These are phyloP conservation scores for Nicotiana obtusifolia DNA, from an alignment of 257 asterid species.

Conservation along the genomic window DNA sequence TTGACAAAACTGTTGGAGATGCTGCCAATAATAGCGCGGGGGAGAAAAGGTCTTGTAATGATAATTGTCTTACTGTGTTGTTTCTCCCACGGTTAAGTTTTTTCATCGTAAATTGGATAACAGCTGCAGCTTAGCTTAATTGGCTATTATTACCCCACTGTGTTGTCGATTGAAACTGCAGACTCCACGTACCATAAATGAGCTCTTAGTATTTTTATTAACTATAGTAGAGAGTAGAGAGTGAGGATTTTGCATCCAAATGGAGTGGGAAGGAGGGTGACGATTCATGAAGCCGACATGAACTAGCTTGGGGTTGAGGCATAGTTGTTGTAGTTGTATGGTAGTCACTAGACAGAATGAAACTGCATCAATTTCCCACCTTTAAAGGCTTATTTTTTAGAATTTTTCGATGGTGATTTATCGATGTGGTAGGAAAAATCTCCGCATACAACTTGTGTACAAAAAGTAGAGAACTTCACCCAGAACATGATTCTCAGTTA, in stretches of 20 bases:
- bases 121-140: background rate
- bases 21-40: background rate
- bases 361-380: background rate
- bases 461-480: background rate
- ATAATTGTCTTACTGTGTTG: background rate
- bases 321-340: background rate
- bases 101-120: background rate
- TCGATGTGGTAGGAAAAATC: background rate
- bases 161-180: conserved; percentile 1
- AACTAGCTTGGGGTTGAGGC: background rate
- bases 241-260: background rate
- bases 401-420: background rate
- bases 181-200: background rate
- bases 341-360: background rate
- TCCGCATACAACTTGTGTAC: background rate
- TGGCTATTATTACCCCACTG: background rate
- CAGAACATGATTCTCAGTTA: background rate
- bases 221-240: background rate
- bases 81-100: background rate
- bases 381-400: background rate
- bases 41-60: background rate
- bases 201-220: background rate
- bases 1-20: background rate
- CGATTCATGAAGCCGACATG: background rate
- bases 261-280: background rate